Percentiles rank a stretch among this genome's conserved stretches.
phyloP scores from a whole-genome alignment of 2,329 filamentous ascomycete genomes.

The Macrophomina phaseolina region DNA sequence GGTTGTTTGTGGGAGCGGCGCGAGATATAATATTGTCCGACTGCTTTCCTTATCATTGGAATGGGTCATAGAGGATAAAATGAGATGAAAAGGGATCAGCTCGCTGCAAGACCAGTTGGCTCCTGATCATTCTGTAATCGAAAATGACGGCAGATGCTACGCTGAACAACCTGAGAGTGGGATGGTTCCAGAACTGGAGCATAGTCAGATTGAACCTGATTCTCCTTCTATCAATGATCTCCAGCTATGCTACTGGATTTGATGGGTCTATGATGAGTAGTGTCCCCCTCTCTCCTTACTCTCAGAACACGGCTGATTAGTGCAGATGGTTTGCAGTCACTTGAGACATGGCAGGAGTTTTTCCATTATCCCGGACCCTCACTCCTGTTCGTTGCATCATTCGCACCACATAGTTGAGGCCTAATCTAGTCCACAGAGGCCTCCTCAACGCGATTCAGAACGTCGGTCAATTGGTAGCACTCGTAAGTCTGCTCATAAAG shows the following conservation, averaged over 20 bases:
- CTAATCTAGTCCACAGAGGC: not conserved
- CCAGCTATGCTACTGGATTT: slow-evolving; percentile 29
- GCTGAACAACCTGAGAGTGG: not conserved
- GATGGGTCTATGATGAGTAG: slow-evolving; percentile 32
- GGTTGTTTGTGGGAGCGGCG: too few relatives aligned
- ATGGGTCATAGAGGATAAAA: too few relatives aligned
- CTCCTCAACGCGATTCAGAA: slow-evolving; percentile 37
- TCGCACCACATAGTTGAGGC: not conserved
- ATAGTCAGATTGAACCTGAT: slow-evolving; percentile 28
- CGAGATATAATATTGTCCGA: too few relatives aligned
- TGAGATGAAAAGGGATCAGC: too few relatives aligned
- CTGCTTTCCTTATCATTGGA: too few relatives aligned
- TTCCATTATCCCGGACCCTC: slow-evolving; percentile 34
- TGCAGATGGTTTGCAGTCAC: slow-evolving; percentile 4
- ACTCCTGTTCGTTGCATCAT: not conserved
- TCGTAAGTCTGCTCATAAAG: slow-evolving; percentile 8
- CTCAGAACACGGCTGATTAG: slow-evolving; percentile 9
- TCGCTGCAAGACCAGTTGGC: too few relatives aligned
- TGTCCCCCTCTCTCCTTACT: slow-evolving; percentile 2
- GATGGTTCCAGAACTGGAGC: slow-evolving; percentile 6
- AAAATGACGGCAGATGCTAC: not conserved
- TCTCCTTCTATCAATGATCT: slow-evolving; percentile 27
- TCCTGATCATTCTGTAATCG: too few relatives aligned
- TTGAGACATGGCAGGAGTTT: not conserved
- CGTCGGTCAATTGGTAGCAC: slow-evolving; percentile 34